Base-by-base conservation (phyloP, 768 basidiomycete genomes). In the Leccinellum albellum region DNA sequence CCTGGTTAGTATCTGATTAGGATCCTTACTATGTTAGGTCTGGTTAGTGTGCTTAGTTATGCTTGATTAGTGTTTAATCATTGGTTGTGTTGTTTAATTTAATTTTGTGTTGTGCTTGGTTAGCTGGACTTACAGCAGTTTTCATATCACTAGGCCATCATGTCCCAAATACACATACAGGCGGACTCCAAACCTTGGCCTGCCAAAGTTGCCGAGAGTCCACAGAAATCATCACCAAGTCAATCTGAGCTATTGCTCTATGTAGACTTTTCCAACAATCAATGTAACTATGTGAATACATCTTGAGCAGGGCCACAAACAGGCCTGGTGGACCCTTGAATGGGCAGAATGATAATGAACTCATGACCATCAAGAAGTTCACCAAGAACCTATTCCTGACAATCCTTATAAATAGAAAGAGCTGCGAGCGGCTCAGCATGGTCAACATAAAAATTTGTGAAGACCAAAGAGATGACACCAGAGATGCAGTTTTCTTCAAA, bases 401-500 rank as follows among this genome's bases (percentile, higher is more conserved):
- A 1, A 14, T 12, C 10, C 20, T 42, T 40, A 20, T 52, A 52
- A 42, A 42, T 14, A 52, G 51, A 52, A 52, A 52, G 37, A 37
- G 20, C 51, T 9, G n/a, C 12, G 20, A 52, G 37, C 15, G 20
- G 51, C 37, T 52, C 28, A 28, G 26, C 51, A 42, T 52, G 20
- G 51, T 52, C 37, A 42, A 42, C 37, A 37, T 52, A 52, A 52
- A 52, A 29, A 42, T 52, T 20, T 2, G 51, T 52, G 37, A 40
- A 42, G 29, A 52, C 51, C 15, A 13, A 52, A 52, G 51, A 52
- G 37, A 52, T 37, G 23, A 37, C 51, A 42, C 51, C 51, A 42
- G 51, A 40, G 37, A 37, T 52, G 51, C 51, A 52, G 51, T 52
- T 52, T 42, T 29, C 51, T 52, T 52, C 37, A 42, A 52, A 52